These are phyloP conservation scores for Debaryomyces prosopidis DNA, from an alignment of 805 yeast genomes.

Conservation along the genomic window DNA sequence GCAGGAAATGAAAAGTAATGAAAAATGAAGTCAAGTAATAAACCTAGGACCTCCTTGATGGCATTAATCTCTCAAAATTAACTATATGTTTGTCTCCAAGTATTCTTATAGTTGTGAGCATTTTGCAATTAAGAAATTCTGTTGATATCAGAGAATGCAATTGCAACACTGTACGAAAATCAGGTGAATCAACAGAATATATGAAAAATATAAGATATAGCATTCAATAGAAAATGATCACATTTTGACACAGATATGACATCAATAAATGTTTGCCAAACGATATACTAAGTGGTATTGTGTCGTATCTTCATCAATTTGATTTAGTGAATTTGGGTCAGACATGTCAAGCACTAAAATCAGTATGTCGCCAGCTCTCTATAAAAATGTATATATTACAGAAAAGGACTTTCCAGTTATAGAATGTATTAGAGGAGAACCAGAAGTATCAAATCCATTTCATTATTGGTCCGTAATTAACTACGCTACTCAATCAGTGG, in stretches of 20 bases:
- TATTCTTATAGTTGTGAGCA: too few relatives aligned
- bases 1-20: too few relatives aligned
- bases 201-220: too few relatives aligned
- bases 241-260: neutral
- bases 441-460: neutral
- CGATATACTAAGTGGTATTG: slow-evolving; percentile 4
- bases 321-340: slow-evolving; percentile 6
- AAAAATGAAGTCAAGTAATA: too few relatives aligned
- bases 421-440: neutral
- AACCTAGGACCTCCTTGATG: too few relatives aligned
- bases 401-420: neutral
- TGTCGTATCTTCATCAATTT: neutral
- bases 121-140: neutral
- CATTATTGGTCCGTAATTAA: slow-evolving; percentile 7
- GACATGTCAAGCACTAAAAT: slow-evolving; percentile 6
- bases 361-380: slow-evolving; percentile 3
- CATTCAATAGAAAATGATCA: too few relatives aligned
- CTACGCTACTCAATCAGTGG: neutral
- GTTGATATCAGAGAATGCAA: neutral
- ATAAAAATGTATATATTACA: slow-evolving; percentile 10
- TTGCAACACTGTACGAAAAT: neutral
- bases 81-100: too few relatives aligned
- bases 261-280: slow-evolving; percentile 5
- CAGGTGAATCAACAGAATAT: too few relatives aligned
- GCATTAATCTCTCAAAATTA: too few relatives aligned